Evolutionary conservation across 2,329 filamentous ascomycete species (phyloP).

Genomic region (Fusarium metavorans): DNA sequence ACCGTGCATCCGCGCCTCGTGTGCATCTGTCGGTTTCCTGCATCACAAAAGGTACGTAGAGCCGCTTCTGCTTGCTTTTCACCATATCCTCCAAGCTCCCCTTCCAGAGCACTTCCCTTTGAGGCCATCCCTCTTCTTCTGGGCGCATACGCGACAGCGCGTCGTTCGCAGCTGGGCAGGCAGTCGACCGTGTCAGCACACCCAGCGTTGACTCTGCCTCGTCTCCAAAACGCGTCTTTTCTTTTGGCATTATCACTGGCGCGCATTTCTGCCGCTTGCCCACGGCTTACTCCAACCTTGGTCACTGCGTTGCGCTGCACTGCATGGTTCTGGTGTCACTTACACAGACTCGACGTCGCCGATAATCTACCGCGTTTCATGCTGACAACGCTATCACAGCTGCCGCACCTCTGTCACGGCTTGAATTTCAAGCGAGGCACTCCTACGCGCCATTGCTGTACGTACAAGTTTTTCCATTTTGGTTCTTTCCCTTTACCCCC

Average conservation of each 20-base stretch:
- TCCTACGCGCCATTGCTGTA: conserved; percentile 28
- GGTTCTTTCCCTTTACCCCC: neutral
- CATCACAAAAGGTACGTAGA: conserved; percentile 45
- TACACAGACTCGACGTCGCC: conserved; percentile 42
- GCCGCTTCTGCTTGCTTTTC: conserved; percentile 11
- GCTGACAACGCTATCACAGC: conserved; percentile 42
- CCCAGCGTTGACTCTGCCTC: conserved; percentile 1
- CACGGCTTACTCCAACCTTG: conserved; percentile 12
- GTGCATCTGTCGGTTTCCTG: conserved; percentile 26
- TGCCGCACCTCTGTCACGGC: conserved; percentile 19
- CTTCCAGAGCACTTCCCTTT: neutral
- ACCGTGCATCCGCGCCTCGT: conserved; percentile 34
- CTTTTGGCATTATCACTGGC: conserved; percentile 8
- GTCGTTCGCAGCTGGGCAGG: conserved; percentile 16
- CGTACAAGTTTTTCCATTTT: conserved; percentile 34
- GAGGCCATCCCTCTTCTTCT: neutral
- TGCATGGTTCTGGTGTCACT: conserved; percentile 34
- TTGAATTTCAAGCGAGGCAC: neutral
- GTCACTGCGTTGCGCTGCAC: conserved; percentile 3
- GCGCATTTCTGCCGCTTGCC: conserved; percentile 13
- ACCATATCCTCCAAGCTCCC: neutral
- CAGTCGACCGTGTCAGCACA: conserved; percentile 18
- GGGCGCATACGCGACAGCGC: conserved; percentile 9
- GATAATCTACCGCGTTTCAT: conserved; percentile 28
- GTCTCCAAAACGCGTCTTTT: conserved; percentile 21